Base-by-base conservation (phyloP, 331 rosid genomes). In the Telfairia occidentalis region DNA sequence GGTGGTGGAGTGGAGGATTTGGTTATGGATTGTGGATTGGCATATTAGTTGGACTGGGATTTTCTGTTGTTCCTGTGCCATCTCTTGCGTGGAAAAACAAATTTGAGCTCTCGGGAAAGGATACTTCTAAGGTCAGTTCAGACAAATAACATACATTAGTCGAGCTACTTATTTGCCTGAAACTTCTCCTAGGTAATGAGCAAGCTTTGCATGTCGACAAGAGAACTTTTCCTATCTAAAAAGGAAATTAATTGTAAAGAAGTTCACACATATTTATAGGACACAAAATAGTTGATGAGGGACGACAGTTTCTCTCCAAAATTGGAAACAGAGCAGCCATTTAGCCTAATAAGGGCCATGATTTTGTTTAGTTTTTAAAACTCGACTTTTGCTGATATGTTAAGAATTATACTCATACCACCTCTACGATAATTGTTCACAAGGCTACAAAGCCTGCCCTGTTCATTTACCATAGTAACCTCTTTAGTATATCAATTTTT, bases 1-100 rank as follows among this genome's bases (percentile, higher is more conserved):
- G 97, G 55, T 93, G 98, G 97, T 93, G 97, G 97, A 83, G 97
- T 79, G 98, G 97, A 83, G 98, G 97, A 37, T 93, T 93, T 77
- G 98, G 94, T 13, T 93, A 90, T 77, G 98, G 98, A 63, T 84
- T 90, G 50, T 93, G 98, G 98, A 93, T 93, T 75, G 98, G 97
- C 50, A 77, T 89, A 86, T 84, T 93, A 81, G 97, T 93, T 78
- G 85, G 94, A 28, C 81, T 92, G 11, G 97, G 97, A 5, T 93
- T 86, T 83, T 86, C 97, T 46, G 98, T 93, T 83, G 84, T 89
- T 84, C 98, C 98, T 37, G 94, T 93, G 66, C 83, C 97, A 75
- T 89, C 97, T 59, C 11, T 55, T 66, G 42, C 82, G 18, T 93
- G 98, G 98, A 93, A 93, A 87, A 88, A 83, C 5, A 85, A 85